Conservation (phyloP, 257 asterid species). For the Euphrasia confusa region DNA sequence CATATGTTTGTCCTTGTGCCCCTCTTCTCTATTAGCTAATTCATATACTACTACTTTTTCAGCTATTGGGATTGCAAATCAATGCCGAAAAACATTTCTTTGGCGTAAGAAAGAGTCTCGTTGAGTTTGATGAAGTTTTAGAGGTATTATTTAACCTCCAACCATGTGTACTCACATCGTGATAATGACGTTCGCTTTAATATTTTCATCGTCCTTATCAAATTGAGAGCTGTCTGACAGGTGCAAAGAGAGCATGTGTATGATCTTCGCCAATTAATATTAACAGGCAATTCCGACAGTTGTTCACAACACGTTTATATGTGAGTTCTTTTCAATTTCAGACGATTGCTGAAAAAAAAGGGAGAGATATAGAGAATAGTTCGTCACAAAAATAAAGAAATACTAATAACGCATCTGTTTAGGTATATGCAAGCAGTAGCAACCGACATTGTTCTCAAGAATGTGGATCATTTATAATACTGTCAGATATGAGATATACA, state of each 20-base stretch:
- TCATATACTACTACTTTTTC: conserved; percentile 31
- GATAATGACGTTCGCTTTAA: background rate
- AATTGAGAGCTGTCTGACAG: conserved; percentile 34
- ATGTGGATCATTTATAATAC: conserved; percentile 34
- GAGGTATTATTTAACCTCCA: conserved; percentile 52
- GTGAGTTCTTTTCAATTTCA: conserved; percentile 44
- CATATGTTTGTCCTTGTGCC: conserved; percentile 19
- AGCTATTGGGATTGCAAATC: conserved; percentile 90
- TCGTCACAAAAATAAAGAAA: background rate
- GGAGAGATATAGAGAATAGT: too few relatives aligned
- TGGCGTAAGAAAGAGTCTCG: conserved; percentile 90
- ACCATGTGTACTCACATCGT: too few relatives aligned
- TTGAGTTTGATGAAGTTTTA: conserved; percentile 97
- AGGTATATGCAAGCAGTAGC: conserved; percentile 99
- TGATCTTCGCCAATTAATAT: conserved; percentile 84
- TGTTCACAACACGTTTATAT: conserved; percentile 76
- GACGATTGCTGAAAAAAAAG: background rate
- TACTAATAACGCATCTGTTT: conserved; percentile 21
- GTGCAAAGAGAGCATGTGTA: conserved; percentile 97
- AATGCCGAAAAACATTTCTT: conserved; percentile 91
- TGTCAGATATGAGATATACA: too few relatives aligned
- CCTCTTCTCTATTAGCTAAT: conserved; percentile 19
- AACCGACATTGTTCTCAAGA: conserved; percentile 67
- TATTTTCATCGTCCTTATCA: background rate
- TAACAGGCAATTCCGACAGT: conserved; percentile 79